A percentile compares a stretch with the other conserved stretches of the same genome.
phyloP scores from a whole-genome alignment of 2,329 filamentous ascomycete genomes.

The Exserohilum turcica region DNA sequence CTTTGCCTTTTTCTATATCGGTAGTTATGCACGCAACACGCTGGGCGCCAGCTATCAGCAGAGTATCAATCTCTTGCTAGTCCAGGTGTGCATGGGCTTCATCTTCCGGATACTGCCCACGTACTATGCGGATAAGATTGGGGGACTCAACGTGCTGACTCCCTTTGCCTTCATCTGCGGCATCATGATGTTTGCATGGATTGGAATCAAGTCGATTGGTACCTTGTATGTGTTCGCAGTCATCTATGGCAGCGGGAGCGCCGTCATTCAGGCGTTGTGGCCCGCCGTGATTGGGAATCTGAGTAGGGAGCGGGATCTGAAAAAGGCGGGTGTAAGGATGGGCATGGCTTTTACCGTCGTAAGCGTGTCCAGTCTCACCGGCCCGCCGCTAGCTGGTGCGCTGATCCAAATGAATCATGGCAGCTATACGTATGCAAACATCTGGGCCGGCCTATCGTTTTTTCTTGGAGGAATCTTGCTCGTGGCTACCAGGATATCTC shows the following conservation, averaged over 20 bases:
- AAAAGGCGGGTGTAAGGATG: slow-evolving; percentile 43
- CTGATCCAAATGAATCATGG: slow-evolving; percentile 38
- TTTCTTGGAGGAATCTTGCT: slow-evolving; percentile 35
- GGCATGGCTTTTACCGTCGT: slow-evolving; percentile 47
- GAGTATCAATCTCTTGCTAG: slow-evolving; percentile 61
- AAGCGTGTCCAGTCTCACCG: slow-evolving; percentile 43
- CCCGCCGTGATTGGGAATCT: slow-evolving; percentile 31
- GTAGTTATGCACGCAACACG: slow-evolving; percentile 50
- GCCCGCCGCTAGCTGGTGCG: slow-evolving; percentile 44
- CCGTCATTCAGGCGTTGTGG: slow-evolving; percentile 41
- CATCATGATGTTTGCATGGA: slow-evolving; percentile 50
- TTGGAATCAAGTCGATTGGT: slow-evolving; percentile 31
- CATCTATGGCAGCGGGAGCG: slow-evolving; percentile 37
- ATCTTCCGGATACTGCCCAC: slow-evolving; percentile 56
- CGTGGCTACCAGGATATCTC: slow-evolving; percentile 31
- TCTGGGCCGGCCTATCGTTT: slow-evolving; percentile 40
- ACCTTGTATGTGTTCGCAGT: slow-evolving; percentile 40
- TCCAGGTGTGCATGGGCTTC: slow-evolving; percentile 56
- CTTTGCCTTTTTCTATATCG: slow-evolving; percentile 55
- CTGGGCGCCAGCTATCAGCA: slow-evolving; percentile 56
- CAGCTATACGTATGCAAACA: slow-evolving; percentile 45
- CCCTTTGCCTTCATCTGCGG: slow-evolving; percentile 54
- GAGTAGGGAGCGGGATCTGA: slow-evolving; percentile 43
- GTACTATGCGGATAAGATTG: slow-evolving; percentile 45
- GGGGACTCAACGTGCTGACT: slow-evolving; percentile 58